phyloP scores from a whole-genome alignment of 768 basidiomycete genomes.

The Trametopsis cervina region DNA sequence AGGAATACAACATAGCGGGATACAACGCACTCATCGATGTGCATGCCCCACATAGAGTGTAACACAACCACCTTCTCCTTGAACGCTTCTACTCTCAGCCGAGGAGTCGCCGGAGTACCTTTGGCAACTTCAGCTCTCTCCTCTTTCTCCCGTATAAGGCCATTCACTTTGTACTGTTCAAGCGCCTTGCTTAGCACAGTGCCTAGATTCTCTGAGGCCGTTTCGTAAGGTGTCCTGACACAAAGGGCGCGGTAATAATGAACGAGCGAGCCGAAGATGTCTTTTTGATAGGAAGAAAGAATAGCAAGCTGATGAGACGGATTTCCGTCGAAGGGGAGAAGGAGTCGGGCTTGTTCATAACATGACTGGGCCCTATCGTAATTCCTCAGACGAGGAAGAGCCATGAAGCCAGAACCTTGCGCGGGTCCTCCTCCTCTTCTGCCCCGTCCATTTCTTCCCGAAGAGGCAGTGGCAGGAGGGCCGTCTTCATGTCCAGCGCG shows the following conservation, averaged over 20 bases:
- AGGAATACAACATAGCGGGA: constrained; percentile 7
- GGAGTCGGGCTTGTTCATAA: constrained; percentile 78
- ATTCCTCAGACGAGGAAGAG: constrained; percentile 49
- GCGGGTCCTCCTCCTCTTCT: constrained; percentile 37
- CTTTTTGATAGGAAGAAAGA: constrained; percentile 75
- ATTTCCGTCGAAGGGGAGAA: constrained; percentile 88
- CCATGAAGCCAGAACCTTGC: constrained; percentile 9
- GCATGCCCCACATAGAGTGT: constrained; percentile 64
- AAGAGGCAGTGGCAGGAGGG: constrained; percentile 21
- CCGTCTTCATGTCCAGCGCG: constrained; percentile 64
- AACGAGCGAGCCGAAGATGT: constrained; percentile 72
- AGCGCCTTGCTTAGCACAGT: constrained; percentile 62
- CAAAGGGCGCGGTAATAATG: constrained; percentile 92
- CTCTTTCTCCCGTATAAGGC: constrained; percentile 17
- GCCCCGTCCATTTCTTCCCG: constrained; percentile 34
- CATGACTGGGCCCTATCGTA: constrained; percentile 71
- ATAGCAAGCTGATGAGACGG: constrained; percentile 96
- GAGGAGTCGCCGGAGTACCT: constrained; percentile 34
- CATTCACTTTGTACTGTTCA: constrained; percentile 47
- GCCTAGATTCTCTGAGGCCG: constrained; percentile 79
- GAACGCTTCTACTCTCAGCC: constrained; percentile 53
- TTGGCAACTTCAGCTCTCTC: constrained; percentile 29
- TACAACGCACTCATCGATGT: constrained; percentile 48
- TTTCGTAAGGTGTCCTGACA: constrained; percentile 79
- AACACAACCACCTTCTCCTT: constrained; percentile 71